Base-by-base conservation (phyloP, 2,329 filamentous ascomycete genomes). In the Penicillium olsonii region DNA sequence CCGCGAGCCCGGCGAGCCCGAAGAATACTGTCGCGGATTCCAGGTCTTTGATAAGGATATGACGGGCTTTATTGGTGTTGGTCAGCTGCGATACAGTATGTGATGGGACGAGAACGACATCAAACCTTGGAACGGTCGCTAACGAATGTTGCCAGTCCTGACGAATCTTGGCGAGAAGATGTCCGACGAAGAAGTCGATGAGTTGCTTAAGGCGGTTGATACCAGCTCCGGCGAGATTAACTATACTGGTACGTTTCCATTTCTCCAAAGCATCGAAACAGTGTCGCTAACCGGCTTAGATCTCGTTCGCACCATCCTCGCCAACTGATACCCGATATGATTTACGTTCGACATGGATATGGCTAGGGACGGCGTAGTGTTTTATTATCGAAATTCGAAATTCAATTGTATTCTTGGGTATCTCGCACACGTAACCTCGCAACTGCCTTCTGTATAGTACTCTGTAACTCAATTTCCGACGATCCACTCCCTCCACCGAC, bases 41-140 rank as follows among this genome's bases (percentile, higher is more conserved):
- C 94, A 99, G 75, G 94, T 99, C 45, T 99, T 99, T 66, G 94
- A 99, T 77, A 99, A 99, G 78, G 94, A 99, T 72, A 88, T 96
- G 84, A 96, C 91, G 53, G 94, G 94, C 44, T 96, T 92, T 75
- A 97, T 99, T 70, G 94, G 92, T 48, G 92, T 97, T 58, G 94
- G 94, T 50, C 94, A 99, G 78, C 83, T 99, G 73, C 89, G 95
- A 76, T 99, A 99, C 78, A 84, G 78, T 80, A 68, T 48, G 72
- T 68, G 24, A 17, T 20, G 12, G 8, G 4, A 5, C 8, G 22
- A 8, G 22, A 24, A 4, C 3, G 12, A 38, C n/a, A n/a, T 35
- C 11, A 10, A 7, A n/a, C n/a, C n/a, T n/a, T n/a, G n/a, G n/a
- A 18, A 18, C 10, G 5, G 24, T 14, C 12, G 26, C 47, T 48